Evolutionary conservation across 1,284 basidiomycete genomes (phyloP).

Genomic region (Heliocybe sulcata): DNA sequence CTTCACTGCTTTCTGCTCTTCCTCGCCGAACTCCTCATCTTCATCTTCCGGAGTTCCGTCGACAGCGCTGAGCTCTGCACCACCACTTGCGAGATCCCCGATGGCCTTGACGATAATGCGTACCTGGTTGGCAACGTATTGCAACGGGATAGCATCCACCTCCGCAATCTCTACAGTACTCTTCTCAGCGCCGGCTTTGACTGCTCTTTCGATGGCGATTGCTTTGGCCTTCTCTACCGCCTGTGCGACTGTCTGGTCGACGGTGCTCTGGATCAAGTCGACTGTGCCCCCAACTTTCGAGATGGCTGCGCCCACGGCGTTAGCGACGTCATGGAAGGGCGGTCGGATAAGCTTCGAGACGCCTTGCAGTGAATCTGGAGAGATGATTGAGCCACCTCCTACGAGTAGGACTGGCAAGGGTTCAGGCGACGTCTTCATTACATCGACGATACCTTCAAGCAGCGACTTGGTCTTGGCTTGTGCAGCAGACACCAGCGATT

Average conservation of each 20-base stretch:
- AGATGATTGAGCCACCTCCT: slow-evolving; percentile 43
- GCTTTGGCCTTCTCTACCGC: not conserved
- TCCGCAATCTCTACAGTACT: not conserved
- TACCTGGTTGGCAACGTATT: slow-evolving; percentile 1
- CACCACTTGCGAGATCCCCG: not conserved
- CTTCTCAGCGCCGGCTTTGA: not conserved
- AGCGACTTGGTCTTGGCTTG: slow-evolving; percentile 36
- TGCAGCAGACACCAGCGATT: slow-evolving; percentile 21
- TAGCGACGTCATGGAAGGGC: slow-evolving; percentile 43
- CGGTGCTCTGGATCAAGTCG: slow-evolving; percentile 1
- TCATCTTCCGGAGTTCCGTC: not conserved
- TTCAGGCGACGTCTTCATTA: slow-evolving; percentile 53
- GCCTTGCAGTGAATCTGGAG: slow-evolving; percentile 34
- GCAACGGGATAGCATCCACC: not conserved
- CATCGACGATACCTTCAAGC: slow-evolving; percentile 35
- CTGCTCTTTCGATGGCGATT: not conserved
- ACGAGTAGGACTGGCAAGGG: slow-evolving; percentile 41
- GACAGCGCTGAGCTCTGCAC: not conserved
- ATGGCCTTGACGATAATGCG: slow-evolving; percentile 1
- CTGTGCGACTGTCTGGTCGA: not conserved
- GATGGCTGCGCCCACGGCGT: slow-evolving; percentile 49
- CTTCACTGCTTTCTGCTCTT: not conserved
- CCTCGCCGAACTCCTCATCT: not conserved
- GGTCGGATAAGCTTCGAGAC: slow-evolving; percentile 41
- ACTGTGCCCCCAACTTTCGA: slow-evolving; percentile 20